Evolutionary conservation across 2,329 filamentous ascomycete species (phyloP), one percentile per base, ranked within the genome.

Genomic region (Penicillium sp.): DNA sequence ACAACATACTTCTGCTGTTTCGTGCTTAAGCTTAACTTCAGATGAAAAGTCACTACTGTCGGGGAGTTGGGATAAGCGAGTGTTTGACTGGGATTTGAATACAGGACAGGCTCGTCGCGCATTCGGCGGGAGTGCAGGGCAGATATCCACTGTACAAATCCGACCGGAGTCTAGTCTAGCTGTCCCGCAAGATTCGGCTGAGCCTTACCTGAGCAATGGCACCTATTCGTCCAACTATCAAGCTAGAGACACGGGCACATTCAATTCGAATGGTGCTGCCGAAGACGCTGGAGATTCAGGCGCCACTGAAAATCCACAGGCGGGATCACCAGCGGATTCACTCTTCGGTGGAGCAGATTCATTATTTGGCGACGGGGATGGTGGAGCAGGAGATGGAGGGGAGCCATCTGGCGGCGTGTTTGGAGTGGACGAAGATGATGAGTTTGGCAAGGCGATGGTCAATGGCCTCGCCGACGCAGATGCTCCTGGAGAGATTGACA

Each of bases 11-110:
- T 96, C 93, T 47, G 93, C 95, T 0, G 95, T 99, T 19, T 96
- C 92, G 21, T 91, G 96, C 5, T 77, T 99, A 57, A 88, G 85
- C 10, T 78, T 99, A 13, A 86, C 91, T 0, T 86, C 89, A 5
- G 93, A 98, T 65, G 95, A 99, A 77, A 88, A 84, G 68, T 93
- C 89, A 39, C 85, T 98, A 4, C 76, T 99, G 9, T 97, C 92
- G 33, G 95, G 95, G 3, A 93, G 92, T 72, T 99, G 95, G 95
- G 95, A 99, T 75, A 98, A 96, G 77, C 90, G 85, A 19, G 88
- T 98, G 1, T 85, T 92, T 53, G 93, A 98, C 71, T 99, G 95
- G 95, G 95, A 98, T 72, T 75, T 99, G 26, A 92, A 98, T 68
- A 95, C 86, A 1, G 95, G 95, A 0, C 83, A 89, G 66, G 82